Evolutionary conservation across 345 rosid genomes (phyloP).

Genomic region (Bruguiera sexangula): DNA sequence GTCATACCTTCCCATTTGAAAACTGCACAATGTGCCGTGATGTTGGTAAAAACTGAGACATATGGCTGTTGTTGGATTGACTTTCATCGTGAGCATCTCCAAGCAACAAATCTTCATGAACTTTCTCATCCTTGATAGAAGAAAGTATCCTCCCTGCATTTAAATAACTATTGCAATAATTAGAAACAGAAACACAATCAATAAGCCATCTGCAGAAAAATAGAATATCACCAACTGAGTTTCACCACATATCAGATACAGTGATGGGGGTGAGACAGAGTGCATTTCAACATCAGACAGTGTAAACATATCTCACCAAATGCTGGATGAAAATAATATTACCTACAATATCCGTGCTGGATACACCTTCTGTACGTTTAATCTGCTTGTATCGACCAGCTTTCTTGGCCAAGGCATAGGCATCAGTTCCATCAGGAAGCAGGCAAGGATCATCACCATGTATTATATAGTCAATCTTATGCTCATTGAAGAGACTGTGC

Average conservation of each 20-base stretch:
- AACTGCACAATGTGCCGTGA: slow-evolving; percentile 92
- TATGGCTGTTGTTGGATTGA: slow-evolving; percentile 35
- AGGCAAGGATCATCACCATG: slow-evolving; percentile 97
- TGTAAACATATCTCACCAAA: no score
- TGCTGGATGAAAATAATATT: slow-evolving; percentile 18
- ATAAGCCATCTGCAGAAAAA: not conserved
- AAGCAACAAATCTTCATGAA: slow-evolving; percentile 34
- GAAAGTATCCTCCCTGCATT: slow-evolving; percentile 78
- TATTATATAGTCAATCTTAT: slow-evolving; percentile 79
- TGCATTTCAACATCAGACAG: no score
- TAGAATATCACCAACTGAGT: not conserved
- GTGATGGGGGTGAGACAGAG: no score
- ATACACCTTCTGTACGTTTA: slow-evolving; percentile 96
- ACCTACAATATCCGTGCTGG: slow-evolving; percentile 99
- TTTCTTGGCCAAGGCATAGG: slow-evolving; percentile 82
- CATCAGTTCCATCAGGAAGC: slow-evolving; percentile 96
- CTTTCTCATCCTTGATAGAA: slow-evolving; percentile 41
- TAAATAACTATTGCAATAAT: slow-evolving; percentile 9
- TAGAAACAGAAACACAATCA: slow-evolving; percentile 4
- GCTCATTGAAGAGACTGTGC: slow-evolving; percentile 73
- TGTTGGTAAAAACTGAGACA: slow-evolving; percentile 87
- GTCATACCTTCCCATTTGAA: slow-evolving; percentile 82
- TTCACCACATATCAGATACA: no score
- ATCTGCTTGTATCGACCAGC: slow-evolving; percentile 96
- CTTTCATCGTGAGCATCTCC: slow-evolving; percentile 19